Percentiles rank a stretch among this genome's conserved stretches.
These are phyloP conservation scores for Hibiscus tridactylites DNA, from an alignment of 345 rosid species.

Conservation along the genomic window DNA sequence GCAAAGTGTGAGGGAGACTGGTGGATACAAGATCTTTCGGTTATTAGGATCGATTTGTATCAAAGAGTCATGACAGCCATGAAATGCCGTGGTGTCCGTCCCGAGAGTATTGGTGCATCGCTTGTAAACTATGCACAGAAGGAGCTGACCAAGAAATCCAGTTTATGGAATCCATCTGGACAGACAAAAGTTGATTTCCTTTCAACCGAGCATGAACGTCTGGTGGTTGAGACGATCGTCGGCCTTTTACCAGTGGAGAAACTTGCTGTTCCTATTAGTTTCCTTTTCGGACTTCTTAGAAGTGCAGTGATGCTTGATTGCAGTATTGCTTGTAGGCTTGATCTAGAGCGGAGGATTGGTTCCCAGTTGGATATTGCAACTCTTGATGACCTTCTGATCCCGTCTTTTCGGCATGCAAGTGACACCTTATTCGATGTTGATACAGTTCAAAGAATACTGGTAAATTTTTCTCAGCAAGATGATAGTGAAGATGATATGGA, in stretches of 20 bases:
- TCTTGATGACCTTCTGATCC: constrained; percentile 86
- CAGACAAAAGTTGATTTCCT: constrained; percentile 41
- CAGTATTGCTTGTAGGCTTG: constrained; percentile 66
- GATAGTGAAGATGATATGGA: constrained; percentile 82
- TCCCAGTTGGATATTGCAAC: constrained; percentile 88
- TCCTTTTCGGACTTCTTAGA: constrained; percentile 78
- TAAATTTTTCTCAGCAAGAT: constrained; percentile 91
- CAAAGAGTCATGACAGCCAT: constrained; percentile 79
- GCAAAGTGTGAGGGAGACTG: constrained; percentile 79
- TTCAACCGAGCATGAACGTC: constrained; percentile 52
- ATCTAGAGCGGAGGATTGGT: constrained; percentile 83
- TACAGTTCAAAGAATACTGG: constrained; percentile 83
- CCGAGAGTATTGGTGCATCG: constrained; percentile 92
- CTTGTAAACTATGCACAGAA: constrained; percentile 77
- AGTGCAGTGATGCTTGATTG: constrained; percentile 89
- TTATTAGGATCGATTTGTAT: constrained; percentile 71
- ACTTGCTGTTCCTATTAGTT: constrained; percentile 76
- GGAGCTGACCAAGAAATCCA: constrained; percentile 78
- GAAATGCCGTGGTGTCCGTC: constrained; percentile 92
- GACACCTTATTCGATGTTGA: constrained; percentile 94
- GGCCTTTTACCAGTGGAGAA: constrained; percentile 81
- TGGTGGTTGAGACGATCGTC: constrained; percentile 75
- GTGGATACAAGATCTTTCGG: constrained; percentile 95
- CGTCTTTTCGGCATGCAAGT: constrained; percentile 71
- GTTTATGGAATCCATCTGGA: constrained; percentile 48